Percentiles rank a stretch among this genome's conserved stretches.
phyloP scores from a whole-genome alignment of 2,329 filamentous ascomycete species.

The Pseudocercospora fijiensis region DNA sequence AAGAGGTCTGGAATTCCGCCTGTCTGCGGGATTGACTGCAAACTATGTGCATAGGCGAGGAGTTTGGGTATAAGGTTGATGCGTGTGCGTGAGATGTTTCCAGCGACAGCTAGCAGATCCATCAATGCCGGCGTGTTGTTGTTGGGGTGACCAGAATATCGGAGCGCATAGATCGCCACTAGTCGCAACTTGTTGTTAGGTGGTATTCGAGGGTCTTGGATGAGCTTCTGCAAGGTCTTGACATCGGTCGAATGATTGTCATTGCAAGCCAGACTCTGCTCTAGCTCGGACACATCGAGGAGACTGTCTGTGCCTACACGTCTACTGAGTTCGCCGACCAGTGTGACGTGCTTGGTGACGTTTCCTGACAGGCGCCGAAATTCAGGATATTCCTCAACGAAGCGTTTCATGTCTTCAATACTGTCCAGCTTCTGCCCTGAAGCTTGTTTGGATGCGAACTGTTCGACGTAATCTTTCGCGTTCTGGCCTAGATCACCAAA shows the following conservation, averaged over 20 bases:
- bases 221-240: constrained; percentile 86
- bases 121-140: constrained; percentile 81
- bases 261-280: constrained; percentile 94
- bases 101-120: constrained; percentile 80
- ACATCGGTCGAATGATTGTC: constrained; percentile 90
- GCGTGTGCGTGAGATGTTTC: constrained; percentile 71
- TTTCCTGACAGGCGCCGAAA: constrained; percentile 96
- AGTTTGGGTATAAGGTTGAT: constrained; percentile 80
- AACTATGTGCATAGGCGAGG: constrained; percentile 78
- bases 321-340: constrained; percentile 89
- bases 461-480: constrained; percentile 98
- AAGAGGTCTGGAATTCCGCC: constrained; percentile 87
- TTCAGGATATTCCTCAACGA: constrained; percentile 97
- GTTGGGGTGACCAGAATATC: constrained; percentile 82
- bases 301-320: constrained; percentile 81
- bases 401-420: constrained; percentile 97
- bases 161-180: constrained; percentile 89
- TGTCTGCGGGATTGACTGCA: constrained; percentile 67
- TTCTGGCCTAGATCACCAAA: constrained; percentile 94
- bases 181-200: constrained; percentile 82
- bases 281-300: constrained; percentile 94
- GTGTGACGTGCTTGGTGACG: constrained; percentile 95
- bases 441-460: constrained; percentile 97
- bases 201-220: constrained; percentile 75
- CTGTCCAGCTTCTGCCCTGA: constrained; percentile 95